Percentiles rank a stretch among this genome's conserved stretches.
Evolutionary conservation across 148 eudicot genomes (phyloP).

Genomic region (Oxyria digyna): DNA sequence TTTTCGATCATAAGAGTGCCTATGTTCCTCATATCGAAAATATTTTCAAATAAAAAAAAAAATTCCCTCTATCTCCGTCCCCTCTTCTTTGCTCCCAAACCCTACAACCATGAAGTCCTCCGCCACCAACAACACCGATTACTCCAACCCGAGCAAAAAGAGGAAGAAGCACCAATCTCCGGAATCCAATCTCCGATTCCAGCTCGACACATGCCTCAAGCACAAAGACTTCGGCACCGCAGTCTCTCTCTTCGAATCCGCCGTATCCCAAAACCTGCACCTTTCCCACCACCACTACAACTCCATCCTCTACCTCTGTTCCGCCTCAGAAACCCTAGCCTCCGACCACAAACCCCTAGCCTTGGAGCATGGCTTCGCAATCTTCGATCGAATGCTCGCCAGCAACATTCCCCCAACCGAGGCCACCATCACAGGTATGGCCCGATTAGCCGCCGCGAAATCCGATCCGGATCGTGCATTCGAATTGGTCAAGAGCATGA

Average conservation of each 20-base stretch:
- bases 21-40: no score
- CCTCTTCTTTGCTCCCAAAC: neutral
- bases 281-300: slow-evolving; percentile 45
- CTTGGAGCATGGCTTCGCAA: slow-evolving; percentile 30
- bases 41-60: no score
- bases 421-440: slow-evolving; percentile 70
- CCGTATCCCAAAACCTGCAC: slow-evolving; percentile 25
- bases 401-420: slow-evolving; percentile 43
- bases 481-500: slow-evolving; percentile 40
- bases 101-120: neutral
- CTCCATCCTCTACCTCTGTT: slow-evolving; percentile 44
- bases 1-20: no score
- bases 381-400: slow-evolving; percentile 39
- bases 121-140: neutral
- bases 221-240: slow-evolving; percentile 32
- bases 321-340: slow-evolving; percentile 23
- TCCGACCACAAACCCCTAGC: slow-evolving; percentile 21
- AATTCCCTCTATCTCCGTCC: neutral
- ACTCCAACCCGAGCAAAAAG: slow-evolving; percentile 9
- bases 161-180: slow-evolving; percentile 33
- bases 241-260: slow-evolving; percentile 40
- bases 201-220: slow-evolving; percentile 42
- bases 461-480: slow-evolving; percentile 57
- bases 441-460: slow-evolving; percentile 52
- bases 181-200: slow-evolving; percentile 37